A percentile compares a stretch with the other conserved stretches of the same genome.
Conservation (phyloP, 2,329 filamentous ascomycete genomes). For the Chaetomiaceae sp. region DNA sequence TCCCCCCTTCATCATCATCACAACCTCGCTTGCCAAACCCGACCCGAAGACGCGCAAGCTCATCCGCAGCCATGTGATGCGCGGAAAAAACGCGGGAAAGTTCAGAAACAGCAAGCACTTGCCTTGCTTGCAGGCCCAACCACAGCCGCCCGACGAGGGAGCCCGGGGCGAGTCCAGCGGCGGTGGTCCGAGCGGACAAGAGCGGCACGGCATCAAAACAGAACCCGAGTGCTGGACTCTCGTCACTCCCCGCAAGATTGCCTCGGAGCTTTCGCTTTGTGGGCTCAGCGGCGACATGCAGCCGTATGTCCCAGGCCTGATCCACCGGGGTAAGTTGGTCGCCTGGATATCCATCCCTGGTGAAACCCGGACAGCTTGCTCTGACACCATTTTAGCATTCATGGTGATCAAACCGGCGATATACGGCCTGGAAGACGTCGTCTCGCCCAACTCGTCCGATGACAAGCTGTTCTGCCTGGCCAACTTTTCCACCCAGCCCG, state of each 20-base stretch:
- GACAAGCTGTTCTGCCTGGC: conserved; percentile 23
- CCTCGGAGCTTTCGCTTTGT: background rate
- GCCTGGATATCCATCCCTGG: background rate
- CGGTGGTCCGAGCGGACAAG: background rate
- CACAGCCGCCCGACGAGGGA: no score
- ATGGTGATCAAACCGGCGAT: conserved; percentile 24
- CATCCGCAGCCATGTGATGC: conserved; percentile 31
- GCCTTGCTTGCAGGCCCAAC: background rate
- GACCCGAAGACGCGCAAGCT: conserved; percentile 21
- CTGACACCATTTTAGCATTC: conserved; percentile 3
- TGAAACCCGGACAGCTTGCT: no score
- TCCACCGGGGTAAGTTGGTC: background rate
- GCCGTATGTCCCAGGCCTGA: background rate
- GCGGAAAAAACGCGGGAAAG: conserved; percentile 27
- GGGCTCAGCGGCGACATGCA: background rate
- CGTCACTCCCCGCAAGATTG: background rate
- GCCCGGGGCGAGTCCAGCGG: no score
- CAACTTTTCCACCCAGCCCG: conserved; percentile 21
- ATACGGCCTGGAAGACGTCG: conserved; percentile 13
- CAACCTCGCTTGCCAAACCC: conserved; percentile 19
- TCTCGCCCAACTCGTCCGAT: background rate
- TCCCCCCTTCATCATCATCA: conserved; percentile 6
- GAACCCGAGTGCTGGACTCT: background rate
- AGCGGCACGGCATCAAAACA: no score
- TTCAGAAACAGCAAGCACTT: background rate